phyloP scores from a whole-genome alignment of 2,329 filamentous ascomycete genomes.

The Aspergillus quadricinctus region DNA sequence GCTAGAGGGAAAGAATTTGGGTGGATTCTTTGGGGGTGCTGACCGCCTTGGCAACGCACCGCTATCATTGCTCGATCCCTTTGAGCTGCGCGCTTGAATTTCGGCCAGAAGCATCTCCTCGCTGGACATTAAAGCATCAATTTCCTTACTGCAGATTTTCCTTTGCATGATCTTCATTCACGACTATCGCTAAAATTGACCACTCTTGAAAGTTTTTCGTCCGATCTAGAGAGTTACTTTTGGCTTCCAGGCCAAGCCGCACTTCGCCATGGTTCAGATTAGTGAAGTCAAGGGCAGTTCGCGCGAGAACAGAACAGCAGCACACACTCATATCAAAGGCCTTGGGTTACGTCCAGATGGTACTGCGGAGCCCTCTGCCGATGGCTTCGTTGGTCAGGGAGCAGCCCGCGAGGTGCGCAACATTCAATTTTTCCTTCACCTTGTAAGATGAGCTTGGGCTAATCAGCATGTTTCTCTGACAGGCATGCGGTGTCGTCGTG shows the following conservation, averaged over 20 bases:
- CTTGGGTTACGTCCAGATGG: conserved; percentile 84
- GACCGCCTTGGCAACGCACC: conserved; percentile 30
- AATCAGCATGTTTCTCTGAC: conserved; percentile 32
- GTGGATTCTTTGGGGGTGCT: conserved; percentile 10
- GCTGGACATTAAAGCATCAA: conserved; percentile 10
- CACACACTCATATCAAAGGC: conserved; percentile 97
- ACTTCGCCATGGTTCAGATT: conserved; percentile 69
- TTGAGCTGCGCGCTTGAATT: conserved; percentile 28
- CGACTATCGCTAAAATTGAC: background rate
- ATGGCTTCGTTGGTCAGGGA: conserved; percentile 86
- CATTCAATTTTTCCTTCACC: background rate
- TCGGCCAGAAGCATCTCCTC: conserved; percentile 26
- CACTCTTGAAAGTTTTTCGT: background rate
- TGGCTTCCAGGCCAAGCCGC: conserved; percentile 24
- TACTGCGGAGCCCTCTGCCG: conserved; percentile 70
- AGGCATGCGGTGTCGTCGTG: conserved; percentile 91
- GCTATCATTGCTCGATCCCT: conserved; percentile 28
- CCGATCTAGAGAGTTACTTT: background rate
- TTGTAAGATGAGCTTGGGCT: background rate
- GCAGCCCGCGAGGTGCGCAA: conserved; percentile 77
- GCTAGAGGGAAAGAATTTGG: conserved; percentile 16
- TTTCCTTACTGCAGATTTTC: conserved; percentile 9
- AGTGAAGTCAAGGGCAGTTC: conserved; percentile 92
- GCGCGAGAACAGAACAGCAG: conserved; percentile 92
- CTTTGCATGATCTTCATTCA: conserved; percentile 1